Conservation (phyloP, 2,329 filamentous ascomycete species). For the Pseudocercospora ulei region DNA sequence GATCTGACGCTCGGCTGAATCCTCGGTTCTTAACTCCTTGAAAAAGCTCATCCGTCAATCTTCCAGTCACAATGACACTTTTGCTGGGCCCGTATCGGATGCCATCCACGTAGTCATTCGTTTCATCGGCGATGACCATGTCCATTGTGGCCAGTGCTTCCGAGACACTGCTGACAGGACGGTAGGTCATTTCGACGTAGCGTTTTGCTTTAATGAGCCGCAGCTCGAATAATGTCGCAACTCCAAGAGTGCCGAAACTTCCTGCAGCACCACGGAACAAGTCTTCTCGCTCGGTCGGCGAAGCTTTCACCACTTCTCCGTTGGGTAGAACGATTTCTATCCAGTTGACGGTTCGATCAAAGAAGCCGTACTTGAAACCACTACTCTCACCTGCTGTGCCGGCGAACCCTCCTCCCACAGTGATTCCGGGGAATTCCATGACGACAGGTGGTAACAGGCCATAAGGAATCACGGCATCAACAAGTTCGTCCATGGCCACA, state of each 20-base stretch:
- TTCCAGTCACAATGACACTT: conserved; percentile 39
- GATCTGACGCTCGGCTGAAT: conserved; percentile 53
- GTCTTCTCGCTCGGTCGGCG: conserved; percentile 48
- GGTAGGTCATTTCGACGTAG: conserved; percentile 45
- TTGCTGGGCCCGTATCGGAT: conserved; percentile 42
- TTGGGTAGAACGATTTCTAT: conserved; percentile 57
- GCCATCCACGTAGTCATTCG: conserved; percentile 56
- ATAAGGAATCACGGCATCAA: conserved; percentile 48
- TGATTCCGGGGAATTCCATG: conserved; percentile 61
- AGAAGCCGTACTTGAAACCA: conserved; percentile 57
- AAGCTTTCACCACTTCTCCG: conserved; percentile 38
- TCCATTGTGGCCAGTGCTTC: conserved; percentile 38
- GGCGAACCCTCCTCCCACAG: conserved; percentile 56
- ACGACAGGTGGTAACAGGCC: conserved; percentile 55
- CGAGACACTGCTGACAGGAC: conserved; percentile 36
- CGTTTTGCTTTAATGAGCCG: conserved; percentile 40
- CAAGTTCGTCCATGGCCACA: conserved; percentile 56
- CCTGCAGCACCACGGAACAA: conserved; percentile 57
- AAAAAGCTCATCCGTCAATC: conserved; percentile 30
- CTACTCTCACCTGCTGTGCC: conserved; percentile 59
- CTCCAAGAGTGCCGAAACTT: conserved; percentile 56
- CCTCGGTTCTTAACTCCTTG: conserved; percentile 29
- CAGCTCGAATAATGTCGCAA: conserved; percentile 51
- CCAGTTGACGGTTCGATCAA: conserved; percentile 53
- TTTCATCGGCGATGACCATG: conserved; percentile 32